Percentiles rank a stretch among this genome's conserved stretches.
These are phyloP conservation scores for Dicorynia guianensis DNA, from an alignment of 306 rosid species.

Conservation along the genomic window DNA sequence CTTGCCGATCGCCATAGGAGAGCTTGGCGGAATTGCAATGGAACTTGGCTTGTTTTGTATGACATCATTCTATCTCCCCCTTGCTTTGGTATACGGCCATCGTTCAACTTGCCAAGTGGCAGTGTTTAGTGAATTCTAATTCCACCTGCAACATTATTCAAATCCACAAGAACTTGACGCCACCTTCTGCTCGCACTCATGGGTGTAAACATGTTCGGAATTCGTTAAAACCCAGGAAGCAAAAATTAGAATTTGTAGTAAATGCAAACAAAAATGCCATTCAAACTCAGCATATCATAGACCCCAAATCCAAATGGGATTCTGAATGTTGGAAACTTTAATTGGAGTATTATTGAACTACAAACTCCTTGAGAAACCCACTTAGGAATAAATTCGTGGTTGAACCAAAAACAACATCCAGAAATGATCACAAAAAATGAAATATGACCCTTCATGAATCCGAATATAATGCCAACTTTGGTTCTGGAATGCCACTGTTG, in stretches of 20 bases:
- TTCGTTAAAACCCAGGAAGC: not conserved
- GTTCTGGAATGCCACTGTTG: not conserved
- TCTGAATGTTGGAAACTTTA: slow-evolving; percentile 9
- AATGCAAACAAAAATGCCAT: not conserved
- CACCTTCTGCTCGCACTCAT: not conserved
- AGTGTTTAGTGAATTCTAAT: too few relatives aligned
- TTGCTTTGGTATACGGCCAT: too few relatives aligned
- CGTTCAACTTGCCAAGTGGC: too few relatives aligned
- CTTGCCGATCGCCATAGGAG: too few relatives aligned
- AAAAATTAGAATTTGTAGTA: not conserved
- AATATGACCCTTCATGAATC: not conserved
- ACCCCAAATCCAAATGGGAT: not conserved
- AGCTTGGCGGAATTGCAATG: too few relatives aligned
- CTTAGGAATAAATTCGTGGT: not conserved
- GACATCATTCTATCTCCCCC: too few relatives aligned
- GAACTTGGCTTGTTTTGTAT: too few relatives aligned
- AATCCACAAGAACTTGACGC: not conserved
- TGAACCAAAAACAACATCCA: not conserved
- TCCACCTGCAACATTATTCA: too few relatives aligned
- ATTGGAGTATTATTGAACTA: slow-evolving; percentile 3
- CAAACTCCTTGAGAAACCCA: not conserved
- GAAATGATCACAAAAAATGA: not conserved
- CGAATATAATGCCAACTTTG: not conserved
- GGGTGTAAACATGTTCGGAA: not conserved
- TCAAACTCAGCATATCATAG: not conserved